Base-by-base conservation (phyloP, 1,284 basidiomycete species). In the Porodaedalea pini region DNA sequence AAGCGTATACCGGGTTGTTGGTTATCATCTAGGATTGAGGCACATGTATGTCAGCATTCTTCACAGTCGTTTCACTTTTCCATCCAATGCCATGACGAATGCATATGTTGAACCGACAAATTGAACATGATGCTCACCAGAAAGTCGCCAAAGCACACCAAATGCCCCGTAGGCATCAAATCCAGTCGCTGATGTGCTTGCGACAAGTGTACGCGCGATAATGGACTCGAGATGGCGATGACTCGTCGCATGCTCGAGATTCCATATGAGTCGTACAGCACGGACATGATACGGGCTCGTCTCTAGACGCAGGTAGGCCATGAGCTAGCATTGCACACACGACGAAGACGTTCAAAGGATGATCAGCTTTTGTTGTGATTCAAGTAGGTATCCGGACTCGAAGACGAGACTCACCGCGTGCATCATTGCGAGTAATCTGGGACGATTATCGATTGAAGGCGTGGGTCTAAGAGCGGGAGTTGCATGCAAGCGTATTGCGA, bases 141-240 rank as follows among this genome's bases (percentile, higher is more conserved):
- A 90, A 58, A 94, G 73, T 58, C 93, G 81, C 96, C 96, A 99
- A 4, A 98, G 75, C 1, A 93, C 85, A 1, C 96, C 94, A 69
- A 99, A 97, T 0, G 90, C 90, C 62, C 94, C 88, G 68, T 89
- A 90, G 0, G 87, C 82, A 29, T 83, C 81, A 51, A 80, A 75
- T 10, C 78, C 71, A 54, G 78, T 75, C n/a, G 64, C 64, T 17
- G 74, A 71, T 45, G 82, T 75, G 0, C 76, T 68, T 7, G 82
- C 79, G 10, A 78, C 79, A 71, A 94, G 78, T n/a, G 76, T 79
- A 57, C 85, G 81, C 0, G 91, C 81, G 41, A 94, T 71, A 50
- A 90, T 85, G 2, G 88, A 84, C 67, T 94, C 90, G 10, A 94
- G 80, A 66, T 90, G 80, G 32, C 80, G 78, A 27, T 78, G 75